These are phyloP conservation scores for Coniochaeta sp. DNA, from an alignment of 2,329 filamentous ascomycete genomes.

Conservation along the genomic window DNA sequence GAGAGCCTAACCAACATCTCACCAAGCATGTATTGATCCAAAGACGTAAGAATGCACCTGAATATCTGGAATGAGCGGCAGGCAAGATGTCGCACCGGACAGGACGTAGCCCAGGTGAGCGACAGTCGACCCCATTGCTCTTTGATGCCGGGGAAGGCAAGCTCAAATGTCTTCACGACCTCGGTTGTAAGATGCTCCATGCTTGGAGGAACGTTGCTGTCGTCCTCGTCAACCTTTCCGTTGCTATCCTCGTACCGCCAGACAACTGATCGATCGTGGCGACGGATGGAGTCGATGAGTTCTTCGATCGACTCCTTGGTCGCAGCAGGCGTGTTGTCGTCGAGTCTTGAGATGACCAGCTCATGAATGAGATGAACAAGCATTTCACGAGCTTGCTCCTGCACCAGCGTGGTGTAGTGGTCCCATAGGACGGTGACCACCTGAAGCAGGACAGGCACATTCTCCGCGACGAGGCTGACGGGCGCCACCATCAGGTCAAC, in stretches of 20 bases:
- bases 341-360: slow-evolving; percentile 73
- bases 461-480: slow-evolving; percentile 69
- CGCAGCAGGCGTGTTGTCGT: slow-evolving; percentile 54
- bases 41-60: slow-evolving; percentile 80
- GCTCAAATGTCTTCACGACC: slow-evolving; percentile 77
- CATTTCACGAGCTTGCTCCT: slow-evolving; percentile 96
- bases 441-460: slow-evolving; percentile 80
- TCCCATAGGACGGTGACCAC: slow-evolving; percentile 95
- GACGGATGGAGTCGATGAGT: slow-evolving; percentile 78
- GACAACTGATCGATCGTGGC: slow-evolving; percentile 75
- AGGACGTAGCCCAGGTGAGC: slow-evolving; percentile 92
- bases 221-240: slow-evolving; percentile 64
- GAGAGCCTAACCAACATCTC: slow-evolving; percentile 94
- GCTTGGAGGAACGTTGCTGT: slow-evolving; percentile 73
- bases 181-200: slow-evolving; percentile 82
- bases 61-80: slow-evolving; percentile 98
- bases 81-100: slow-evolving; percentile 87
- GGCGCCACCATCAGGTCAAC: slow-evolving; percentile 96
- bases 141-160: slow-evolving; percentile 78
- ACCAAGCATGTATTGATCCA: slow-evolving; percentile 90
- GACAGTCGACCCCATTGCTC: slow-evolving; percentile 88
- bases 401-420: slow-evolving; percentile 89
- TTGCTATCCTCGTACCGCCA: slow-evolving; percentile 96
- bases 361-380: slow-evolving; percentile 96
- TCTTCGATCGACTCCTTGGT: slow-evolving; percentile 75